Evolutionary conservation across 805 yeast species (phyloP), one percentile per base, ranked within the genome.

Genomic region (Candida endomychidarum): DNA sequence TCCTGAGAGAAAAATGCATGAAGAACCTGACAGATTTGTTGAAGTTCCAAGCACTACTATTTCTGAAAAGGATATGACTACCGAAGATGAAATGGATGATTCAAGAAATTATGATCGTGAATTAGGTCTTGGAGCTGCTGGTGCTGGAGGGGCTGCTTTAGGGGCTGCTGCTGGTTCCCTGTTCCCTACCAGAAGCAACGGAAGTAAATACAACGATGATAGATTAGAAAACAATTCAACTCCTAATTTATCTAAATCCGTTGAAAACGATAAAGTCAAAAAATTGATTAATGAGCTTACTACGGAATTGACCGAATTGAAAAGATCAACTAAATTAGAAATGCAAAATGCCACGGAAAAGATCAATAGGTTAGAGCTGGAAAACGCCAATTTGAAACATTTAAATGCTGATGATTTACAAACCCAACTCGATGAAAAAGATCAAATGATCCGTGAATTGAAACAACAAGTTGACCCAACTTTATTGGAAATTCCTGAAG

Each of bases 261-360:
- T 29, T 29, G 63, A 57, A 23, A 58, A 58, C 18, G 51, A 53
- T 5, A 54, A 56, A 38, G 58, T 62, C 10, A 68, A 65, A 40
- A 53, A 53, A 29, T 43, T 65, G 8, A 57, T 68, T 11, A 42
- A 48, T 8, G 66, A 64, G 39, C 54, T 68, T 38, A 63, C 61
- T 16, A 44, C 47, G 15, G 70, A 69, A 37, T 51, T 69, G 38
- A 53, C 46, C 22, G 56, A 56, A 17, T 58, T 68, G 45, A 62
- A 54, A 38, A 41, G 53, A 3, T 46, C 63, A 2, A 54, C 73
- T 17, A 70, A 68, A 41, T 58, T 60, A 4, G 81, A 79, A 47
- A 81, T 83, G 46, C 68, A 64, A 36, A 62, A 67, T 36, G 90
- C 89, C 0, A 75, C 80, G 48, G 70, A 70, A 14, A 74, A 73